phyloP scores from a whole-genome alignment of 805 yeast species.

The Zygoascus biomembranicola region DNA sequence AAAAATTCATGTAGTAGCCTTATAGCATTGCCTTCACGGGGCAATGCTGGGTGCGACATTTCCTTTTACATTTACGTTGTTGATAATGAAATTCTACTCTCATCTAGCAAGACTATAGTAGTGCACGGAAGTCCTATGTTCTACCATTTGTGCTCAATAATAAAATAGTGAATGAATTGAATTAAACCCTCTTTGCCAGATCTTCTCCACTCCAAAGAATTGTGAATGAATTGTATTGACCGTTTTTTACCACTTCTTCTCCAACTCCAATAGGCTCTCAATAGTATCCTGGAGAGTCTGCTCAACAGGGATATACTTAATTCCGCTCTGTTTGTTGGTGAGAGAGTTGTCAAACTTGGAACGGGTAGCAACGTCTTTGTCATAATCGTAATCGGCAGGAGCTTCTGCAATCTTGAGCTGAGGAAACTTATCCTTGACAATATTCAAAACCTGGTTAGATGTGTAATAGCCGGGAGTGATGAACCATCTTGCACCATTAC shows the following conservation, averaged over 20 bases:
- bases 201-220: background rate
- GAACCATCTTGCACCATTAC: conserved; percentile 13
- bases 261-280: conserved; percentile 5
- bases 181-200: background rate
- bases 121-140: too few relatives aligned
- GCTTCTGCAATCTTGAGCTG: conserved; percentile 5
- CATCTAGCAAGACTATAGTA: too few relatives aligned
- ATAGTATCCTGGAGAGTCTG: conserved; percentile 8
- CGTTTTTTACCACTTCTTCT: conserved; percentile 1
- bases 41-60: too few relatives aligned
- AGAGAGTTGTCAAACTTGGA: conserved; percentile 5
- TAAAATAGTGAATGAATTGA: background rate
- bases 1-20: too few relatives aligned
- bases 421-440: conserved; percentile 15
- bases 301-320: conserved; percentile 8
- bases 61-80: too few relatives aligned
- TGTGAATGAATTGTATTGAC: background rate
- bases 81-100: too few relatives aligned
- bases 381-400: background rate
- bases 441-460: conserved; percentile 11
- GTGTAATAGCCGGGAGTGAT: conserved; percentile 6
- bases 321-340: conserved; percentile 8
- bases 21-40: too few relatives aligned
- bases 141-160: background rate
- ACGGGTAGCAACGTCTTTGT: background rate